A percentile compares a stretch with the other conserved stretches of the same genome.
Evolutionary conservation across 2,329 filamentous ascomycete species (phyloP).

Genomic region (Acrocalymma vagum): DNA sequence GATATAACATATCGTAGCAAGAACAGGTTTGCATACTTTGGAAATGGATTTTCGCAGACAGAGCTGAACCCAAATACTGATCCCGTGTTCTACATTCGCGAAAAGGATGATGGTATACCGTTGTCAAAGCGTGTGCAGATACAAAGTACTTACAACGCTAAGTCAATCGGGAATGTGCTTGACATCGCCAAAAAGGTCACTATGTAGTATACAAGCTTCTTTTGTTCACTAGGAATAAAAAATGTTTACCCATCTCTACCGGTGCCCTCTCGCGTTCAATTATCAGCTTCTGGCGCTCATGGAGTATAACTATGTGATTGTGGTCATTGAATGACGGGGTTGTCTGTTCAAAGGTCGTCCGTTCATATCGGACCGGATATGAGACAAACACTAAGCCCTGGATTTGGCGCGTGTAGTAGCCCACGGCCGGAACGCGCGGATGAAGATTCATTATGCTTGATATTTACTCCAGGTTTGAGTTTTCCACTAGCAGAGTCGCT

Average conservation of each 20-base stretch:
- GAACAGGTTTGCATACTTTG: constrained; percentile 1
- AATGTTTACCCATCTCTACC: background rate
- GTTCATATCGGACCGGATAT: no score
- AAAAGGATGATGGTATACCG: constrained; percentile 3
- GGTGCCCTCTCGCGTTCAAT: background rate
- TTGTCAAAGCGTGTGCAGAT: no score
- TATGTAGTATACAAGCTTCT: background rate
- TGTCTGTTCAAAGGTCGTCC: no score
- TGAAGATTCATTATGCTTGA: background rate
- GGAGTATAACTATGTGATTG: constrained; percentile 1
- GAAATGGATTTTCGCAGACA: background rate
- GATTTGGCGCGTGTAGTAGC: no score
- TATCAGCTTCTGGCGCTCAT: background rate
- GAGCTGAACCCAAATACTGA: constrained; percentile 1
- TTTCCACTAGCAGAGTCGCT: background rate
- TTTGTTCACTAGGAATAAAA: background rate
- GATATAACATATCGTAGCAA: background rate
- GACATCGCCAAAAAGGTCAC: constrained; percentile 1
- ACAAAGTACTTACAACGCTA: constrained; percentile 1
- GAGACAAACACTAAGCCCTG: no score
- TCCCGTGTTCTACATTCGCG: constrained; percentile 7
- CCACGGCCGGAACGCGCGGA: no score
- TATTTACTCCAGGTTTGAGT: background rate
- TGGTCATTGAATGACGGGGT: no score
- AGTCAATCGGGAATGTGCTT: constrained; percentile 1